Percentiles rank a stretch among this genome's conserved stretches.
These are phyloP conservation scores for Pyrenophora graminea DNA, from an alignment of 2,329 filamentous ascomycete species.

Conservation along the genomic window DNA sequence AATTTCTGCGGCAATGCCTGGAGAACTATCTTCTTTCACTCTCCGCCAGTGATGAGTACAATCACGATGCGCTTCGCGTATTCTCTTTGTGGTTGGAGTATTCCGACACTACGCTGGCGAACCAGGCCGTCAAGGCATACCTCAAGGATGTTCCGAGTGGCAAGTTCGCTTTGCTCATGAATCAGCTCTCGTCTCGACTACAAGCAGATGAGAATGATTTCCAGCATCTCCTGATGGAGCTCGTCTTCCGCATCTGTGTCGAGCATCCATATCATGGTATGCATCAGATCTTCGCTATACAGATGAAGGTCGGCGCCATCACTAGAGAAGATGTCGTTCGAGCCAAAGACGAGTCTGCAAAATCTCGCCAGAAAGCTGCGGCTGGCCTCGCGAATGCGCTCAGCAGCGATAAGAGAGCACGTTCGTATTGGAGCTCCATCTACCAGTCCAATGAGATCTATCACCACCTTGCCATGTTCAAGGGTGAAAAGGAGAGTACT, in stretches of 20 bases:
- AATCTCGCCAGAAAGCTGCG: conserved; percentile 75
- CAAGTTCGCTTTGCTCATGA: conserved; percentile 93
- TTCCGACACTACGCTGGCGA: conserved; percentile 74
- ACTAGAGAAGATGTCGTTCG: conserved; percentile 52
- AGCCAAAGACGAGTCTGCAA: conserved; percentile 72
- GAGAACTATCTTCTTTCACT: conserved; percentile 92
- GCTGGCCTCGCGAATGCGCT: conserved; percentile 68
- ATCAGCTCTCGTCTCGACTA: conserved; percentile 92
- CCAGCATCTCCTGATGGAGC: conserved; percentile 71
- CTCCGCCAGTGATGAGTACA: conserved; percentile 81
- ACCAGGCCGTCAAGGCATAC: conserved; percentile 72
- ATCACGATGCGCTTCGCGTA: conserved; percentile 88
- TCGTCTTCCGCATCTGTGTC: conserved; percentile 82
- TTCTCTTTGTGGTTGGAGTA: conserved; percentile 93
- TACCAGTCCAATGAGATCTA: conserved; percentile 73
- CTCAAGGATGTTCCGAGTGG: conserved; percentile 78
- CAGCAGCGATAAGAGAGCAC: conserved; percentile 55
- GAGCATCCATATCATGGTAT: conserved; percentile 97
- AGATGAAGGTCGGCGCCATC: conserved; percentile 61
- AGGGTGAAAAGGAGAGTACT: conserved; percentile 63
- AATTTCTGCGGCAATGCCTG: conserved; percentile 84
- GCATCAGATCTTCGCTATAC: conserved; percentile 86
- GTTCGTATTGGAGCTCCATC: conserved; percentile 70
- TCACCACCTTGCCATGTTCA: conserved; percentile 66
- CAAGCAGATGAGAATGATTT: conserved; percentile 72